Percentiles rank a stretch among this genome's conserved stretches.
Evolutionary conservation across 805 yeast genomes (phyloP).

Genomic region (Yarrowia osloensis): DNA sequence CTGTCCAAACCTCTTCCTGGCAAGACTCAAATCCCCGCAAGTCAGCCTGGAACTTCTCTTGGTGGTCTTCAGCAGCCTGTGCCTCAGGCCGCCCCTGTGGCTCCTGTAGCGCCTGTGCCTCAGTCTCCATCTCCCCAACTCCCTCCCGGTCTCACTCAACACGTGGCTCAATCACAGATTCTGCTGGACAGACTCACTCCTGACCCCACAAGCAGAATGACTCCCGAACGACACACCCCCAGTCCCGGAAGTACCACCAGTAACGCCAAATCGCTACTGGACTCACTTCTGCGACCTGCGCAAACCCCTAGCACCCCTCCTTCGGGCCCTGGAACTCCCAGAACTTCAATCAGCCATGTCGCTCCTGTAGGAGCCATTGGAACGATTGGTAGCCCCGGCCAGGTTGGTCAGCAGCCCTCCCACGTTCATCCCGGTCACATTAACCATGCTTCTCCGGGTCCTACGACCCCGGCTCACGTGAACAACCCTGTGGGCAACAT

Average conservation of each 20-base stretch:
- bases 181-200: constrained; percentile 28
- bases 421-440: neutral
- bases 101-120: neutral
- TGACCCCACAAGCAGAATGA: neutral
- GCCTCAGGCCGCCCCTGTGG: neutral
- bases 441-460: neutral
- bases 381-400: constrained; percentile 5
- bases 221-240: constrained; percentile 10
- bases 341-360: neutral
- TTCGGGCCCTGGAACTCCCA: neutral
- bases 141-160: constrained; percentile 8
- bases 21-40: neutral
- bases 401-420: neutral
- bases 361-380: constrained; percentile 11
- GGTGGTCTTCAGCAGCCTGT: constrained; percentile 7
- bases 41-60: constrained; percentile 12
- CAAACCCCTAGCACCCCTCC: neutral
- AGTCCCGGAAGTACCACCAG: constrained; percentile 12
- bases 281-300: constrained; percentile 12
- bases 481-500: neutral
- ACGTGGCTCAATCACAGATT: constrained; percentile 10
- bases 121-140: neutral
- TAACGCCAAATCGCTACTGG: constrained; percentile 8
- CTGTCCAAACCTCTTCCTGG: constrained; percentile 1
- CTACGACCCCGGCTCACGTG: neutral